Evolutionary conservation across 2,329 filamentous ascomycete genomes (phyloP).

Genomic region (Cyphellophora europaea): DNA sequence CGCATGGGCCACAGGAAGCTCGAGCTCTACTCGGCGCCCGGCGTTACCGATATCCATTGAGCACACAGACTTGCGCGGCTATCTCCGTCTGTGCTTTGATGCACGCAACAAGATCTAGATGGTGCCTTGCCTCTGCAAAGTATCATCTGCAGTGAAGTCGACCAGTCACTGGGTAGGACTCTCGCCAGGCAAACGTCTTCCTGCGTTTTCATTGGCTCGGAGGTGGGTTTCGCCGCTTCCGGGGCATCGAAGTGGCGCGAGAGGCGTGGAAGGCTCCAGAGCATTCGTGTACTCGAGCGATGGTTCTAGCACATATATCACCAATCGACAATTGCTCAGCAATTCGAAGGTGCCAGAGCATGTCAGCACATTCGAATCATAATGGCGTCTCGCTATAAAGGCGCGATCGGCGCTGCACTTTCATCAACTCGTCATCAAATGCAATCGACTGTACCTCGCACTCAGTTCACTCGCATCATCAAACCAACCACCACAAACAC

Average conservation of each 20-base stretch:
- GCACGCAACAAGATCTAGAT: slow-evolving; percentile 10
- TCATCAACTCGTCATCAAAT: slow-evolving; percentile 8
- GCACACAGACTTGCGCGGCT: no score
- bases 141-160: no score
- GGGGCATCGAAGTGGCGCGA: no score
- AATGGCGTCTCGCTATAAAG: slow-evolving; percentile 14
- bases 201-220: no score
- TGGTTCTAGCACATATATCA: slow-evolving; percentile 12
- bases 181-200: no score
- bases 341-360: not conserved
- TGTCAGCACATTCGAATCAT: slow-evolving; percentile 12
- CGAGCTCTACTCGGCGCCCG: slow-evolving; percentile 69
- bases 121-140: no score
- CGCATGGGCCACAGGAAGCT: slow-evolving; percentile 74
- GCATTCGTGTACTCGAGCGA: slow-evolving; percentile 6
- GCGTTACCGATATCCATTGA: slow-evolving; percentile 63
- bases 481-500: slow-evolving; percentile 11
- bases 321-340: slow-evolving; percentile 14
- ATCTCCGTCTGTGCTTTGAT: no score
- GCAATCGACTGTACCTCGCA: slow-evolving; percentile 17
- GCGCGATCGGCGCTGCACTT: no score
- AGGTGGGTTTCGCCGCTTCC: no score
- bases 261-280: slow-evolving; percentile 1
- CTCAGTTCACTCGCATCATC: slow-evolving; percentile 12
- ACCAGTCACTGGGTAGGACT: no score